A percentile compares a stretch with the other conserved stretches of the same genome.
Conservation (phyloP, 768 basidiomycete genomes). For the Sporobolomyces pararoseus region DNA sequence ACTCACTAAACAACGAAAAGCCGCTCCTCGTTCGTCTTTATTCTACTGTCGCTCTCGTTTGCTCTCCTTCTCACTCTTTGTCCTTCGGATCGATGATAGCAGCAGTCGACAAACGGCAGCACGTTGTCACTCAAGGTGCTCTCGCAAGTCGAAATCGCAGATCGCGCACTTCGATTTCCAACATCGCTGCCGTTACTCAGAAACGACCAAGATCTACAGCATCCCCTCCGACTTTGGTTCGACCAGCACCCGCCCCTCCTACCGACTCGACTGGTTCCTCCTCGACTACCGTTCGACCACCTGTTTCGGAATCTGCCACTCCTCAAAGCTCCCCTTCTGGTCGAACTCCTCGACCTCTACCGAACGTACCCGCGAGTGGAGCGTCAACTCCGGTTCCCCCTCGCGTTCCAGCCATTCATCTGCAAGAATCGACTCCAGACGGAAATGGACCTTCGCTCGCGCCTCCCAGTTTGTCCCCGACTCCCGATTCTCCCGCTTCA, state of each 20-base stretch:
- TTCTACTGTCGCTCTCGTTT: no score
- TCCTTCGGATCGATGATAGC: neutral
- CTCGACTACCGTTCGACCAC: neutral
- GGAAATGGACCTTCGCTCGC: conserved; percentile 6
- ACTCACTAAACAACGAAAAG: conserved; percentile 13
- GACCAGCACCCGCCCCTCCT: conserved; percentile 22
- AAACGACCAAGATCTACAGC: conserved; percentile 27
- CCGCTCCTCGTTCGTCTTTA: conserved; percentile 9
- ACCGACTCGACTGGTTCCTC: neutral
- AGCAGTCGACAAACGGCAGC: conserved; percentile 30
- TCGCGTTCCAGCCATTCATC: conserved; percentile 43
- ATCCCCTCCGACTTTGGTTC: conserved; percentile 14
- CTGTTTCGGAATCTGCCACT: conserved; percentile 3
- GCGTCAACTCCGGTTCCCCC: conserved; percentile 1
- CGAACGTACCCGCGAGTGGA: neutral
- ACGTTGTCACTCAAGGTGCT: conserved; percentile 37
- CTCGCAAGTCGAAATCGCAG: conserved; percentile 36
- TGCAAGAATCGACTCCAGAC: conserved; percentile 45
- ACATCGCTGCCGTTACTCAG: conserved; percentile 39
- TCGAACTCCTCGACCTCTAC: conserved; percentile 19
- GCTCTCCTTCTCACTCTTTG: neutral
- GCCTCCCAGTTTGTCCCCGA: conserved; percentile 7
- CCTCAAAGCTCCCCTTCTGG: conserved; percentile 23
- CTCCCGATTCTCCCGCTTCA: conserved; percentile 4
- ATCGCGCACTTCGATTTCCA: conserved; percentile 41